Evolutionary conservation across 345 rosid species (phyloP).

Genomic region (Salix purpurea): DNA sequence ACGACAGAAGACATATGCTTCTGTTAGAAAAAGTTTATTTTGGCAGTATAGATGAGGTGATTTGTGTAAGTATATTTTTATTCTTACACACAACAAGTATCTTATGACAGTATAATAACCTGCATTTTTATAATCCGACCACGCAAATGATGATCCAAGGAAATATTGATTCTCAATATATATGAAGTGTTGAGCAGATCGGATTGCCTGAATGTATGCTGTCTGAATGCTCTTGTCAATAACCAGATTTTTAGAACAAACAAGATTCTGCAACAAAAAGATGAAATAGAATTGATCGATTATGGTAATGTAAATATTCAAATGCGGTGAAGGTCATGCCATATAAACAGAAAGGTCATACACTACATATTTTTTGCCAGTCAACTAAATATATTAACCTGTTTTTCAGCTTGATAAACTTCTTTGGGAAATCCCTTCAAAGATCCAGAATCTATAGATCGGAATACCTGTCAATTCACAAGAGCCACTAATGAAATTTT

Average conservation of each 20-base stretch:
- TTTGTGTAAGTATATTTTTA: background rate
- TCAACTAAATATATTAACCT: conserved; percentile 30
- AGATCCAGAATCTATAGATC: conserved; percentile 85
- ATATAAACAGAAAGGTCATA: background rate
- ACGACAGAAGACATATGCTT: background rate
- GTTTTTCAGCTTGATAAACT: conserved; percentile 46
- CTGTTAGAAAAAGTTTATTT: background rate
- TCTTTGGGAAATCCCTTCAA: conserved; percentile 82
- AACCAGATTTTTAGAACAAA: conserved; percentile 76
- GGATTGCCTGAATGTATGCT: conserved; percentile 83
- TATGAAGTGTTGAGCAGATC: conserved; percentile 80
- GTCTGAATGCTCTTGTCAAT: conserved; percentile 86
- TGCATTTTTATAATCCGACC: conserved; percentile 77
- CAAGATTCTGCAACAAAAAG: conserved; percentile 58
- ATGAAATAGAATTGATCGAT: background rate
- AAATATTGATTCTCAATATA: conserved; percentile 91
- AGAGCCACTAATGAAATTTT: background rate
- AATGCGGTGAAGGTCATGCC: background rate
- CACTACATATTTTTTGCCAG: background rate
- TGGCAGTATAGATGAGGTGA: background rate
- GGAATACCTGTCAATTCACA: conserved; percentile 50
- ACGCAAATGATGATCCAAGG: conserved; percentile 78
- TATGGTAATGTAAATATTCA: background rate
- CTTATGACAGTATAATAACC: conserved; percentile 34
- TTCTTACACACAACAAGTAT: background rate